phyloP scores from a whole-genome alignment of 176 grass and related monocot genomes.

The Paspalum vaginatum region DNA sequence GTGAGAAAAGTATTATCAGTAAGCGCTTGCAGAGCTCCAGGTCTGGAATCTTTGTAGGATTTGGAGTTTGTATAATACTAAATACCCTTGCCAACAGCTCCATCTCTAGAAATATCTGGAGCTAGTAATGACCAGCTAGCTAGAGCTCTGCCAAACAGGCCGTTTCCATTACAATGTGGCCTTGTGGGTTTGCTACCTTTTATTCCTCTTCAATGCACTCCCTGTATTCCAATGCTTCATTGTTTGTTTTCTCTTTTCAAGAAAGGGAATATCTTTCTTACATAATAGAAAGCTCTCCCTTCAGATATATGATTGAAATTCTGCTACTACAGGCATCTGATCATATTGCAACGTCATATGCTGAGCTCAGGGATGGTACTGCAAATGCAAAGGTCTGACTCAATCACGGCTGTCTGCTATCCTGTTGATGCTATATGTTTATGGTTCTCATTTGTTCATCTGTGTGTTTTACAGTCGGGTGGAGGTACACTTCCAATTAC shows the following conservation, averaged over 20 bases:
- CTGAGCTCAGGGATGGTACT: slow-evolving; percentile 83
- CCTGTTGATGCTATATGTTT: slow-evolving; percentile 27
- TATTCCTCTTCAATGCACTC: neutral
- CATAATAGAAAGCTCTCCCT: neutral
- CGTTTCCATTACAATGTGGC: neutral
- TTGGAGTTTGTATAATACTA: neutral
- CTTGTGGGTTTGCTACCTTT: neutral
- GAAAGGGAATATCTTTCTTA: neutral
- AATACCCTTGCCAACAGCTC: neutral
- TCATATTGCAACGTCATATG: slow-evolving; percentile 97
- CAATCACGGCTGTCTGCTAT: slow-evolving; percentile 27
- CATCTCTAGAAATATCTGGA: neutral
- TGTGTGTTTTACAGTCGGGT: slow-evolving; percentile 60
- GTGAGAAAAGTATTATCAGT: neutral
- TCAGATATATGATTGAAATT: slow-evolving; percentile 23
- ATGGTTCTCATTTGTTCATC: slow-evolving; percentile 30
- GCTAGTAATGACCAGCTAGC: neutral
- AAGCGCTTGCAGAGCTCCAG: neutral
- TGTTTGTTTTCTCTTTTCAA: neutral
- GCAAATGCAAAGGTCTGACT: slow-evolving; percentile 81
- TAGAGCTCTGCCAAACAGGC: neutral
- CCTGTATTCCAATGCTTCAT: neutral
- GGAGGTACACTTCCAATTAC: slow-evolving; percentile 98
- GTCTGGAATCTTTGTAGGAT: neutral
- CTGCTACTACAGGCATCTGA: slow-evolving; percentile 74